phyloP scores from a whole-genome alignment of 2,329 filamentous ascomycete genomes.

The Periconia sp. region DNA sequence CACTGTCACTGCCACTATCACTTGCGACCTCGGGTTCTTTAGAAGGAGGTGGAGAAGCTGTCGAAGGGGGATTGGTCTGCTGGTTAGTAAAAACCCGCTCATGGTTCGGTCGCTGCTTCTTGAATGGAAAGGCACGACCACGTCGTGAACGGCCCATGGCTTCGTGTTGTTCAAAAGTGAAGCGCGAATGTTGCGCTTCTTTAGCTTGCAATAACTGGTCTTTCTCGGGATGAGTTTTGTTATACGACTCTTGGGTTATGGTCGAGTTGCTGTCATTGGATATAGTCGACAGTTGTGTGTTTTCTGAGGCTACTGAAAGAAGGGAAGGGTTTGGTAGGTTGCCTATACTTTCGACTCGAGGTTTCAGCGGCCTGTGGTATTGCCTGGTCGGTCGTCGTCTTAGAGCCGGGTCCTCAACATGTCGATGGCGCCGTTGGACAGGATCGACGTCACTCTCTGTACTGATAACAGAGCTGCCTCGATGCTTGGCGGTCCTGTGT shows the following conservation, averaged over 20 bases:
- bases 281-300: constrained; percentile 44
- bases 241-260: constrained; percentile 48
- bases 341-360: constrained; percentile 29
- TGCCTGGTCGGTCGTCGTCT: constrained; percentile 33
- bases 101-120: constrained; percentile 15
- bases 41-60: constrained; percentile 23
- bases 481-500: constrained; percentile 18
- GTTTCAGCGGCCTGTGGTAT: constrained; percentile 37
- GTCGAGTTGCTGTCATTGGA: constrained; percentile 43
- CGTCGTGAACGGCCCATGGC: constrained; percentile 19
- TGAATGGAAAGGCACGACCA: constrained; percentile 34
- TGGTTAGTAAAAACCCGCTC: constrained; percentile 12
- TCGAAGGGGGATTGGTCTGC: constrained; percentile 17
- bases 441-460: constrained; percentile 12
- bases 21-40: constrained; percentile 10
- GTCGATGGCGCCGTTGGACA: constrained; percentile 17
- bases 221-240: constrained; percentile 27
- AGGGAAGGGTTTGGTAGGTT: constrained; percentile 45
- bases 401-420: constrained; percentile 21
- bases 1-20: constrained; percentile 11
- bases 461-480: constrained; percentile 24
- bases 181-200: constrained; percentile 15
- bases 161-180: constrained; percentile 7
- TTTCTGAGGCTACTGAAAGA: constrained; percentile 45
- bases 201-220: constrained; percentile 23